Evolutionary conservation across 139 green algal genomes (phyloP).

Genomic region (Astrephomene gubernaculifera): DNA sequence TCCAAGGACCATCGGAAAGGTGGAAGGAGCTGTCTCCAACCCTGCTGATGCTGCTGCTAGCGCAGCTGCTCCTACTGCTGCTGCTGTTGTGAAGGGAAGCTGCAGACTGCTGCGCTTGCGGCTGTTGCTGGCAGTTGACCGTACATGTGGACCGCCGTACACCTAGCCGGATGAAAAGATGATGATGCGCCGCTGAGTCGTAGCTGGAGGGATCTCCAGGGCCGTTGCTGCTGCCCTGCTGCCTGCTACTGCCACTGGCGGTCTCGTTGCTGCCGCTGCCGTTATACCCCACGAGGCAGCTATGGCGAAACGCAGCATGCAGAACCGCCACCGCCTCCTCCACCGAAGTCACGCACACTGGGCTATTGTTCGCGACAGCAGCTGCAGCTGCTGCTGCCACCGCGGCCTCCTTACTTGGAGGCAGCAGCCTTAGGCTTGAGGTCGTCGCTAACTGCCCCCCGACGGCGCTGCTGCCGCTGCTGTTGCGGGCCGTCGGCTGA

Average conservation of each 20-base stretch:
- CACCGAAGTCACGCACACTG: neutral
- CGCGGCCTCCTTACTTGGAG: too few species aligned
- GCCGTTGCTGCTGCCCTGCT: too few species aligned
- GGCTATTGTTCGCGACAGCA: too few species aligned
- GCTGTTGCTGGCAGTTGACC: neutral
- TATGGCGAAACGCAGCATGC: slow-evolving; percentile 1
- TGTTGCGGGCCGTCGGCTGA: neutral
- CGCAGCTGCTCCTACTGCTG: neutral
- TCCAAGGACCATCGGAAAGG: too few species aligned
- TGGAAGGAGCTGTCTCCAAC: too few species aligned
- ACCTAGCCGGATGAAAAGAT: slow-evolving; percentile 17
- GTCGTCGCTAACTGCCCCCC: neutral
- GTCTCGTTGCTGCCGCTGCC: neutral
- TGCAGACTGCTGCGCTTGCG: neutral
- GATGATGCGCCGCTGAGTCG: neutral
- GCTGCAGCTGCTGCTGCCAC: too few species aligned
- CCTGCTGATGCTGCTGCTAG: neutral
- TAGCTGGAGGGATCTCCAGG: too few species aligned
- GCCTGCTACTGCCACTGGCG: neutral
- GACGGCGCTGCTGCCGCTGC: neutral
- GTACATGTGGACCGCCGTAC: neutral
- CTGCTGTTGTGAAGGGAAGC: too few species aligned
- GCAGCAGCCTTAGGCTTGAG: neutral
- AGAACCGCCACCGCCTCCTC: slow-evolving; percentile 15
- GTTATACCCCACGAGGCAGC: neutral